Evolutionary conservation across 352 stramenopile genomes (phyloP).

Genomic region (Phytophthora chlamydospora): DNA sequence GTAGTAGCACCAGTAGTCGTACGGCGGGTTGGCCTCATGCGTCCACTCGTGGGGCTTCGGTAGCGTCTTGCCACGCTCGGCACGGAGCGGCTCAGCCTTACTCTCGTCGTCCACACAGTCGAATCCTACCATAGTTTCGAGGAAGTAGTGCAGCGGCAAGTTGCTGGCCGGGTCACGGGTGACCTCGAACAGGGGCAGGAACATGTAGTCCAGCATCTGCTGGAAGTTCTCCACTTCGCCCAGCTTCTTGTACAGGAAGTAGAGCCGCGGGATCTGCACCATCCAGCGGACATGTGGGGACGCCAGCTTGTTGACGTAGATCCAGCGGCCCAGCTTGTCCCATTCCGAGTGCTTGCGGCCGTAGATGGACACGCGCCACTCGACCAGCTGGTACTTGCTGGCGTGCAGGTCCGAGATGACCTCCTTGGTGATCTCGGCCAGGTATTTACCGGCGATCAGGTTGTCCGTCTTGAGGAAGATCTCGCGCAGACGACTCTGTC

Average conservation of each 20-base stretch:
- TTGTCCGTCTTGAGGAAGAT: conserved; percentile 99
- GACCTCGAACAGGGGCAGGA: conserved; percentile 97
- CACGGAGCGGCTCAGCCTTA: conserved; percentile 89
- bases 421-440: conserved; percentile 97
- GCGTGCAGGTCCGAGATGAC: conserved; percentile 87
- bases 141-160: conserved; percentile 91
- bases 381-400: conserved; percentile 95
- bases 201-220: conserved; percentile 99
- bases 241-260: conserved; percentile 95
- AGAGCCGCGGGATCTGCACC: conserved; percentile 97
- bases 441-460: conserved; percentile 94
- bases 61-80: conserved; percentile 78
- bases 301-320: conserved; percentile 92
- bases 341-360: conserved; percentile 94
- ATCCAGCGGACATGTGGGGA: conserved; percentile 97
- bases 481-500: conserved; percentile 93
- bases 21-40: conserved; percentile 91
- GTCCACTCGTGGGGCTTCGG: conserved; percentile 89
- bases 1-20: conserved; percentile 97
- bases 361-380: conserved; percentile 96
- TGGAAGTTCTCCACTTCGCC: conserved; percentile 95
- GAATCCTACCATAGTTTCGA: conserved; percentile 97
- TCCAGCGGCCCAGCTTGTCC: conserved; percentile 97
- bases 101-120: conserved; percentile 99
- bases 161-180: conserved; percentile 95